Conservation (phyloP, 2,329 filamentous ascomycete species). For the Thermochaetoides dissita region DNA sequence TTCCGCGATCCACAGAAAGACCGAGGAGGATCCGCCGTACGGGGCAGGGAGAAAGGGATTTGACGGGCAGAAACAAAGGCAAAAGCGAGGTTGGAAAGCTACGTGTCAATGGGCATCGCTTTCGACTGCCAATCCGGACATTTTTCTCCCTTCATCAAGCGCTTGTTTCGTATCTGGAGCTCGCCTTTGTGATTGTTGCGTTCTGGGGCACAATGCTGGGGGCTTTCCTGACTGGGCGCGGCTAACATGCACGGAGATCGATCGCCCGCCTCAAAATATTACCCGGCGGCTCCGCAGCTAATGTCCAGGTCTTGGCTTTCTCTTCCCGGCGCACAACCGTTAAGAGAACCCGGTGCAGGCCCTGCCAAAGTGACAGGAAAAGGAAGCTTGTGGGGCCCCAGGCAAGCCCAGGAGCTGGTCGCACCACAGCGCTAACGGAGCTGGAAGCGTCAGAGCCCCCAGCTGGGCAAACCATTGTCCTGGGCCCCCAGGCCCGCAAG, state of each 20-base stretch:
- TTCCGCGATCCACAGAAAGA: constrained; percentile 13
- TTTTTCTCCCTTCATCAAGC: background rate
- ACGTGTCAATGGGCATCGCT: constrained; percentile 2
- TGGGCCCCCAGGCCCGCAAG: background rate
- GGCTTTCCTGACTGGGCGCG: constrained; percentile 4
- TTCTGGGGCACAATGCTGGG: background rate
- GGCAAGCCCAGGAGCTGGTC: background rate
- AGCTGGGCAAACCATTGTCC: constrained; percentile 10
- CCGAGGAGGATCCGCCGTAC: constrained; percentile 8
- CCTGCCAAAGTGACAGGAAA: constrained; percentile 6
- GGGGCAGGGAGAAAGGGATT: background rate
- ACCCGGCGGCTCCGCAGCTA: constrained; percentile 14
- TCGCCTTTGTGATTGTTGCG: background rate
- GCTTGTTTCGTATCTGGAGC: background rate
- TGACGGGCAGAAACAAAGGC: background rate
- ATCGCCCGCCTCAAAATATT: constrained; percentile 12
- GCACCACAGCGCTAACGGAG: constrained; percentile 2
- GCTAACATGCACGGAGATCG: constrained; percentile 12
- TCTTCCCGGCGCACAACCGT: constrained; percentile 6
- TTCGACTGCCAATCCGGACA: background rate
- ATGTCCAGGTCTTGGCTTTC: constrained; percentile 1
- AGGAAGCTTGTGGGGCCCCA: constrained; percentile 1
- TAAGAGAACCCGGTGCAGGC: constrained; percentile 7
- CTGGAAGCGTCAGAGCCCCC: constrained; percentile 1
- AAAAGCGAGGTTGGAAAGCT: constrained; percentile 1